Evolutionary conservation across 179 eudicot genomes (phyloP), one percentile per base, ranked within the genome.

Genomic region (Patellifolia procumbens): DNA sequence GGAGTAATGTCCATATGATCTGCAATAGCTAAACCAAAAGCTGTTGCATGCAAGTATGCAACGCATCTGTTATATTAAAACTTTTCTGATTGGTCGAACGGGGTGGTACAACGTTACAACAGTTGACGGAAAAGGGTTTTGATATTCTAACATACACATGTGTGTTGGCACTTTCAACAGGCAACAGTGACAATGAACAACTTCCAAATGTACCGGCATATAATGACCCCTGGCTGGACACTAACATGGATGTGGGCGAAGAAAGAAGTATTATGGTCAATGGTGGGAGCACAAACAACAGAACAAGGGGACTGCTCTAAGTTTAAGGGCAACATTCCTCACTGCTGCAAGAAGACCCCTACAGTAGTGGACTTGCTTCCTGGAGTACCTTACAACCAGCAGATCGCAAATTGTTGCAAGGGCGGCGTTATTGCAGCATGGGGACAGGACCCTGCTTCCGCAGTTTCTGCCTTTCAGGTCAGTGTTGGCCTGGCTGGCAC

Each of bases 261-360:
- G 73, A 80, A 82, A 70, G 86, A 84, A 58, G 86, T 86, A 3
- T 84, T 86, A 67, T 84, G 86, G 89, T 46, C 87, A 29, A 82
- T 86, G 84, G 81, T 84, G 48, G 87, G 89, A 69, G 86, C 86
- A 63, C 85, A 86, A 70, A 78, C 89, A 20, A 86, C 86, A 12
- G 86, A 86, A 39, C 85, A 86, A 78, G 89, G 89, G 13, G 85
- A 86, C 76, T 86, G 89, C 63, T 84, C 86, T 15, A 84, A 76
- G 63, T 86, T 84, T 73, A 80, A 82, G 74, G 82, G 69, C 0
- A 82, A 78, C 49, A 68, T 77, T 28, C 89, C 89, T 8, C 89
- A 84, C 52, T 84, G 87, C 59, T 86, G 89, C 76, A 75, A 82
- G 81, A 83, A 76, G 66, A 74, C 43, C 8, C 88, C 86, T 52